A percentile compares a stretch with the other conserved stretches of the same genome.
These are phyloP conservation scores for Bacidia gigantensis DNA, from an alignment of 495 filamentous ascomycete genomes.

Conservation along the genomic window DNA sequence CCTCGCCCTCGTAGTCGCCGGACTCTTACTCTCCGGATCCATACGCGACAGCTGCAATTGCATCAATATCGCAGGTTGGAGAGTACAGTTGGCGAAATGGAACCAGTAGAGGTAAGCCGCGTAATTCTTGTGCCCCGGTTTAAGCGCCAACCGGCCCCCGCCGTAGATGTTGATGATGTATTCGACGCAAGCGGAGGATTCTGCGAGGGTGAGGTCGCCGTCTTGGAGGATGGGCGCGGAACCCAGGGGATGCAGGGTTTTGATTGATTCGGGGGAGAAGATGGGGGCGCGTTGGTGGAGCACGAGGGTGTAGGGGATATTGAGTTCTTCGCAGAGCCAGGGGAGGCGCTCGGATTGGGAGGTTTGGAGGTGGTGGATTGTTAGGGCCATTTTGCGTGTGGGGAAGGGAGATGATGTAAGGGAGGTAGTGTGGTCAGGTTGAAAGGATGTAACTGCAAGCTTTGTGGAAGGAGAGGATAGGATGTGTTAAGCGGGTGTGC, in stretches of 20 bases:
- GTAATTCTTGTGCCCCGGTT: slow-evolving; percentile 32
- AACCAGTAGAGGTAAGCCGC: slow-evolving; percentile 48
- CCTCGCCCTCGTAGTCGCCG: slow-evolving; percentile 10
- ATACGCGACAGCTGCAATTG: slow-evolving; percentile 24
- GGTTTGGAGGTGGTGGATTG: slow-evolving; percentile 43
- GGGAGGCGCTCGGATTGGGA: slow-evolving; percentile 47
- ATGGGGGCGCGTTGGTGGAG: slow-evolving; percentile 37
- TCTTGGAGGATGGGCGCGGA: slow-evolving; percentile 45
- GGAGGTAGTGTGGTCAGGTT: too few relatives aligned
- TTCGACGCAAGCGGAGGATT: slow-evolving; percentile 40
- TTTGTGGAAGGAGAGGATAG: too few relatives aligned
- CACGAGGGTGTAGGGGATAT: slow-evolving; percentile 36
- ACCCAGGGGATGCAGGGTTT: slow-evolving; percentile 36
- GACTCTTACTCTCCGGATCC: slow-evolving; percentile 12
- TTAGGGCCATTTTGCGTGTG: slow-evolving; percentile 28
- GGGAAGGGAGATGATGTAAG: too few relatives aligned
- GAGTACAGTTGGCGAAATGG: slow-evolving; percentile 44
- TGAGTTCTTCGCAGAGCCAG: slow-evolving; percentile 52
- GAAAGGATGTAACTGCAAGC: too few relatives aligned
- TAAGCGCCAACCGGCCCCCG: slow-evolving; percentile 28
- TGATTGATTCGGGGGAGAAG: slow-evolving; percentile 38
- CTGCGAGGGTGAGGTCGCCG: slow-evolving; percentile 35
- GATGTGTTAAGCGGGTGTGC: too few relatives aligned
- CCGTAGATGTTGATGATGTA: slow-evolving; percentile 42
- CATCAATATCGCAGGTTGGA: slow-evolving; percentile 32